phyloP scores from a whole-genome alignment of 805 yeast genomes.

The Phaffomyces antillensis region DNA sequence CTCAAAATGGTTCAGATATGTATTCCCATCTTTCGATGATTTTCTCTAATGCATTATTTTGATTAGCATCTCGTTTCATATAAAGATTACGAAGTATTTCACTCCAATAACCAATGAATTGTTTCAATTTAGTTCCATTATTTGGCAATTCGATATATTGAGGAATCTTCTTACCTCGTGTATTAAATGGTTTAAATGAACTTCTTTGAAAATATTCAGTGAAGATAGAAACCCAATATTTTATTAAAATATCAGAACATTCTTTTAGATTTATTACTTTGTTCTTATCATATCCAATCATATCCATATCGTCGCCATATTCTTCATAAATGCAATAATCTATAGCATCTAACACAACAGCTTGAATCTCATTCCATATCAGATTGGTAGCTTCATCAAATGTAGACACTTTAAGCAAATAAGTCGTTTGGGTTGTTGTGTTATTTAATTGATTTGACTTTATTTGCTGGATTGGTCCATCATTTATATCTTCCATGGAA shows the following conservation, averaged over 20 bases:
- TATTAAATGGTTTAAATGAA: constrained; percentile 15
- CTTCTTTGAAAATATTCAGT: constrained; percentile 34
- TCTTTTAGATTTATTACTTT: constrained; percentile 31
- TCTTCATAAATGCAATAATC: constrained; percentile 44
- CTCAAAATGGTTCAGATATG: constrained; percentile 2
- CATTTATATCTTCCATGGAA: background rate
- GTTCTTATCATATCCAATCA: constrained; percentile 41
- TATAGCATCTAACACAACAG: constrained; percentile 37
- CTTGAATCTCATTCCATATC: constrained; percentile 36
- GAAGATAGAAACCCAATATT: constrained; percentile 55
- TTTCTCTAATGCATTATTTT: constrained; percentile 26
- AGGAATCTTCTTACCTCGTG: constrained; percentile 24
- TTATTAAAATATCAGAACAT: constrained; percentile 34
- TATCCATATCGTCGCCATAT: constrained; percentile 48
- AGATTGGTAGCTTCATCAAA: constrained; percentile 14
- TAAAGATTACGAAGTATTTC: constrained; percentile 38
- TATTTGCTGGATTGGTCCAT: background rate
- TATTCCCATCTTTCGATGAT: constrained; percentile 30
- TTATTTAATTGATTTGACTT: background rate
- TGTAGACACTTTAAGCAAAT: background rate
- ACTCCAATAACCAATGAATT: constrained; percentile 48
- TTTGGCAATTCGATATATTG: constrained; percentile 23
- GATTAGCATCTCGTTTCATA: constrained; percentile 25
- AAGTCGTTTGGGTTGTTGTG: constrained; percentile 3
- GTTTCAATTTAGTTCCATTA: constrained; percentile 22